Evolutionary conservation across 306 rosid genomes (phyloP).

Genomic region (Vigna reflexopilosa): DNA sequence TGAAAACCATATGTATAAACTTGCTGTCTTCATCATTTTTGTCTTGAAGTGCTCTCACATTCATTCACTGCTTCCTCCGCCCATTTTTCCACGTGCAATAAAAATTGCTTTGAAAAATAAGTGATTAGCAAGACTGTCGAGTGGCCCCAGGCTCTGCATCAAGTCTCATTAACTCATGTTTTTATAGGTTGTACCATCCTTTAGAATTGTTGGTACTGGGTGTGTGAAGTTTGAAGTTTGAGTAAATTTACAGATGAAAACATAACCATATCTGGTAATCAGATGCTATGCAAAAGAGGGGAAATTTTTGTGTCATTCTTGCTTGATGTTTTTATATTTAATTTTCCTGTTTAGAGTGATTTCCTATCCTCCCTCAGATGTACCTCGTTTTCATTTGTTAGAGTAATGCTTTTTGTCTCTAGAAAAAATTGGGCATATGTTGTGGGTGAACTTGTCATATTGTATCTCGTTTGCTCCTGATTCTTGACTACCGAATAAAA

Average conservation of each 20-base stretch:
- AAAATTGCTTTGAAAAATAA: not conserved
- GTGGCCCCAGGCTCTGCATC: conserved; percentile 8
- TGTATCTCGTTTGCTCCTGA: conserved; percentile 27
- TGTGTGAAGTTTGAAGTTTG: not conserved
- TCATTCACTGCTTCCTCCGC: not conserved
- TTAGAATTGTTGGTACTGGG: not conserved
- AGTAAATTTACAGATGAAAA: not conserved
- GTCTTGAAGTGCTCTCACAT: not conserved
- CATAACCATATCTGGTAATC: not conserved
- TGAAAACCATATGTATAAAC: conserved; percentile 16
- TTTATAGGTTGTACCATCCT: conserved; percentile 13
- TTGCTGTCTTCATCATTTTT: conserved; percentile 22
- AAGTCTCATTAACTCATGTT: conserved; percentile 9
- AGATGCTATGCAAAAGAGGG: conserved; percentile 3
- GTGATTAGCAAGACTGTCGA: conserved; percentile 1
- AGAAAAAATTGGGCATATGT: conserved; percentile 1
- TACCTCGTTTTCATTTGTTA: not conserved
- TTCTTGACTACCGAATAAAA: conserved; percentile 24
- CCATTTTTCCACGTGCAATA: not conserved
- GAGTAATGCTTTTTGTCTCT: not conserved
- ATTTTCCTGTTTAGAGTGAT: not conserved
- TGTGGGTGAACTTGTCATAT: conserved; percentile 22
- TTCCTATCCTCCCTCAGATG: not conserved
- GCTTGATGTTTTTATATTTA: not conserved
- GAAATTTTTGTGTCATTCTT: not conserved